Evolutionary conservation across 192 early-diverging fungal genomes (phyloP).

Genomic region (Diversispora eburnea): DNA sequence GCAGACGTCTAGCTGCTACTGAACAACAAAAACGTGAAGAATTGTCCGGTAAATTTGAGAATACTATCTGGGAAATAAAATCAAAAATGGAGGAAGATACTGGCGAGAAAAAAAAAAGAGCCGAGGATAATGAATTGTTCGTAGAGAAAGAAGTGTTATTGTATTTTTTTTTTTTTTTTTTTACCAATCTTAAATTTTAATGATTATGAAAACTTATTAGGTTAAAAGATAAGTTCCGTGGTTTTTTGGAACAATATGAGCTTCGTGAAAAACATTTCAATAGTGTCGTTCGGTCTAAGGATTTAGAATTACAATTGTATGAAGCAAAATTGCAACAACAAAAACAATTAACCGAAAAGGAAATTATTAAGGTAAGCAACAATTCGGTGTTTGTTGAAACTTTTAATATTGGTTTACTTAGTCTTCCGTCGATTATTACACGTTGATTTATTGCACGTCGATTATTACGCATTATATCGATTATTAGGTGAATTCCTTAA

Average conservation of each 20-base stretch:
- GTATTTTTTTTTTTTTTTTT: conserved; percentile 1
- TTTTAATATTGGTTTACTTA: too few species aligned
- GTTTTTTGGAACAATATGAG: conserved; percentile 59
- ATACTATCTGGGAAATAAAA: conserved; percentile 58
- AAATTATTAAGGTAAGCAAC: conserved; percentile 30
- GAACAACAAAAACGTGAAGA: conserved; percentile 57
- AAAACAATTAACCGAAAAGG: conserved; percentile 40
- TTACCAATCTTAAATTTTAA: not conserved
- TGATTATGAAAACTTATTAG: conserved; percentile 25
- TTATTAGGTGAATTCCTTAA: conserved; percentile 32
- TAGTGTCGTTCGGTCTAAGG: conserved; percentile 49
- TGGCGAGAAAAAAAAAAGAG: conserved; percentile 40
- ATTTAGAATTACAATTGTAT: conserved; percentile 56
- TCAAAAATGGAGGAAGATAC: conserved; percentile 48
- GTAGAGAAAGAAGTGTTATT: not conserved
- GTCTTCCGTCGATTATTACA: too few species aligned
- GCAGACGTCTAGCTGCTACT: conserved; percentile 40
- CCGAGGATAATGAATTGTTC: conserved; percentile 49
- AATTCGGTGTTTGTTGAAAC: too few species aligned
- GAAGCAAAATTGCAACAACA: conserved; percentile 55
- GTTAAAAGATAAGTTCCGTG: conserved; percentile 57
- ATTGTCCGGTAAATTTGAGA: conserved; percentile 57
- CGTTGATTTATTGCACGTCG: too few species aligned
- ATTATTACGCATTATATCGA: too few species aligned
- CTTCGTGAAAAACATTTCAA: conserved; percentile 62